Evolutionary conservation across 2,329 filamentous ascomycete species (phyloP).

Genomic region (Periconia macrospinosa): DNA sequence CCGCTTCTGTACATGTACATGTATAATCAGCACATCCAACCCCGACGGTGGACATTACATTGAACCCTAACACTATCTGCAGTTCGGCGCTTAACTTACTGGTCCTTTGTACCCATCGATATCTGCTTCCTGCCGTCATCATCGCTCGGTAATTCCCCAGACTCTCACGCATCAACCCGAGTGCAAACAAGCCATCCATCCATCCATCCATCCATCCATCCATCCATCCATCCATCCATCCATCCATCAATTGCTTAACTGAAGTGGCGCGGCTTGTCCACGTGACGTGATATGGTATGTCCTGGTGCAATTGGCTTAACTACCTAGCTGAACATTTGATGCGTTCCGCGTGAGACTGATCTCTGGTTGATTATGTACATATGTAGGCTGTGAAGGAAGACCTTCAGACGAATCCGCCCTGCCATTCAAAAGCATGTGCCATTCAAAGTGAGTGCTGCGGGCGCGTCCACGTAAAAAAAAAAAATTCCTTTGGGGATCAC

Average conservation of each 20-base stretch:
- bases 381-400: constrained; percentile 65
- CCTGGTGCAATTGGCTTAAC: constrained; percentile 26
- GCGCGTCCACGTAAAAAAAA: not conserved
- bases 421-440: constrained; percentile 84
- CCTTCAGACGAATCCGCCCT: constrained; percentile 74
- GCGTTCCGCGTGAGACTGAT: not conserved
- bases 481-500: no score
- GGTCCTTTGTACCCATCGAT: no score
- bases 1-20: no score
- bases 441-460: constrained; percentile 74
- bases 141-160: no score
- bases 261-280: constrained; percentile 11
- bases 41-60: no score
- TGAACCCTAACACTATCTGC: no score
- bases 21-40: no score
- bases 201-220: no score
- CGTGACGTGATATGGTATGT: constrained; percentile 30
- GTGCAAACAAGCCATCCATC: no score
- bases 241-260: not conserved
- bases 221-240: not conserved
- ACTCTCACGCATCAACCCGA: no score
- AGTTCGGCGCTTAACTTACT: no score
- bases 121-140: no score
- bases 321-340: not conserved
- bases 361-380: not conserved